These are phyloP conservation scores for Phytophthora pinifolia DNA, from an alignment of 352 stramenopile species.

Conservation along the genomic window DNA sequence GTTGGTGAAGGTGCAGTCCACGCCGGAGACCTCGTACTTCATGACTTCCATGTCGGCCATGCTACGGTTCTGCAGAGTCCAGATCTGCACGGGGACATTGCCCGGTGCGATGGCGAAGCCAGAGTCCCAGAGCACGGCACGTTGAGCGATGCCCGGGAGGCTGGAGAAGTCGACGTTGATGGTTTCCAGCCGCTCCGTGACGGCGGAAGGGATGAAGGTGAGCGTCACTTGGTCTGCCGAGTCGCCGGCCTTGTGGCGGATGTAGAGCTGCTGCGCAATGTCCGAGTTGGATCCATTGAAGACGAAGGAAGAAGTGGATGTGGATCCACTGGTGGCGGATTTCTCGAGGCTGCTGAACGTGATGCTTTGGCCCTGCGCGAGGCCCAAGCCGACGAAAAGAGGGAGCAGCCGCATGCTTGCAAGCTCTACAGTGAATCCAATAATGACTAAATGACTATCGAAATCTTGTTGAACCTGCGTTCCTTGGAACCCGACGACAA, in stretches of 20 bases:
- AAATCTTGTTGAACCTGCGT: too few species aligned
- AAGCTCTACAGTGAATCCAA: background rate
- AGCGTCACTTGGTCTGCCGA: conserved; percentile 8
- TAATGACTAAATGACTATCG: conserved; percentile 10
- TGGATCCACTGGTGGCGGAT: background rate
- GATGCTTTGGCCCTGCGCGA: conserved; percentile 6
- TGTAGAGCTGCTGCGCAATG: conserved; percentile 37
- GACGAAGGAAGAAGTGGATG: conserved; percentile 13
- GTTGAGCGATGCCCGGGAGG: conserved; percentile 30
- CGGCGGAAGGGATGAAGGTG: conserved; percentile 9
- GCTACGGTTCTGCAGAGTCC: conserved; percentile 10
- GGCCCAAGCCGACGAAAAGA: background rate
- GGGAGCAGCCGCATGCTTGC: conserved; percentile 7
- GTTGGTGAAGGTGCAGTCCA: conserved; percentile 18
- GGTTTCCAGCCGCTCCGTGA: conserved; percentile 14
- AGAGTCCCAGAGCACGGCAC: conserved; percentile 38
- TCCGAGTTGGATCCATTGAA: conserved; percentile 40
- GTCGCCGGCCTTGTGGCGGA: conserved; percentile 23
- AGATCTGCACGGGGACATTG: conserved; percentile 19
- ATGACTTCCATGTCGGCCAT: conserved; percentile 30
- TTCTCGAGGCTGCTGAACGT: conserved; percentile 22
- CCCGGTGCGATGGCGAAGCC: conserved; percentile 22
- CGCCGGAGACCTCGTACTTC: conserved; percentile 10
- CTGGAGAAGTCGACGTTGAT: conserved; percentile 19
- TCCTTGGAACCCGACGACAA: too few species aligned